Conservation (phyloP, 1,139 yeast species). For the Wickerhamomyces sp. region DNA sequence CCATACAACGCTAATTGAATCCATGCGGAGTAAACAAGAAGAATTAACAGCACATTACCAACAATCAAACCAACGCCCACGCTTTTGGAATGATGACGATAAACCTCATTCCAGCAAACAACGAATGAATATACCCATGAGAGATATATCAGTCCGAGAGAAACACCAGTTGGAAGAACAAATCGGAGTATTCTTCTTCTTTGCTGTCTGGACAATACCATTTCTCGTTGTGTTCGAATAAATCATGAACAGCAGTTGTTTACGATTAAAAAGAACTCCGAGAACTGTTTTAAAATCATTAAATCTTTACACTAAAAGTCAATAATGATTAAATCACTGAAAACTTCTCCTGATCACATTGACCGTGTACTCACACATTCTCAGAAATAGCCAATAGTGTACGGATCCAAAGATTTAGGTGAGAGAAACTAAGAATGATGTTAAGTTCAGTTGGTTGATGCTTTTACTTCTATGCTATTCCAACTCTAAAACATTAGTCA, state of each 20-base stretch:
- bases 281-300: not conserved
- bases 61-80: conserved; percentile 30
- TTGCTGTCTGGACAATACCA: not conserved
- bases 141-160: conserved; percentile 11
- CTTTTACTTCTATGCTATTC: conserved; percentile 3
- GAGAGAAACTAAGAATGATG: not conserved
- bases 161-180: conserved; percentile 2
- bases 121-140: conserved; percentile 21
- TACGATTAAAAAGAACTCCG: too few species aligned
- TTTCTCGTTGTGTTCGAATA: not conserved
- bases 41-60: conserved; percentile 23
- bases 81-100: conserved; percentile 14
- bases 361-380: not conserved
- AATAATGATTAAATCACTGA: too few species aligned
- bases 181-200: not conserved
- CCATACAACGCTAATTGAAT: conserved; percentile 21
- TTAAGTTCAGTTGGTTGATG: conserved; percentile 2
- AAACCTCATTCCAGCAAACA: conserved; percentile 21
- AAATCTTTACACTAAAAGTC: not conserved
- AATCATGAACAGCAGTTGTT: too few species aligned
- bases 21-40: conserved; percentile 24
- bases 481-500: conserved; percentile 17
- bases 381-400: not conserved
- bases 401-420: not conserved
- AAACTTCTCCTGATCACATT: not conserved